A percentile compares a stretch with the other conserved stretches of the same genome.
These are phyloP conservation scores for Breviolum minutum DNA, from an alignment of 73 alveolate genomes.

Conservation along the genomic window DNA sequence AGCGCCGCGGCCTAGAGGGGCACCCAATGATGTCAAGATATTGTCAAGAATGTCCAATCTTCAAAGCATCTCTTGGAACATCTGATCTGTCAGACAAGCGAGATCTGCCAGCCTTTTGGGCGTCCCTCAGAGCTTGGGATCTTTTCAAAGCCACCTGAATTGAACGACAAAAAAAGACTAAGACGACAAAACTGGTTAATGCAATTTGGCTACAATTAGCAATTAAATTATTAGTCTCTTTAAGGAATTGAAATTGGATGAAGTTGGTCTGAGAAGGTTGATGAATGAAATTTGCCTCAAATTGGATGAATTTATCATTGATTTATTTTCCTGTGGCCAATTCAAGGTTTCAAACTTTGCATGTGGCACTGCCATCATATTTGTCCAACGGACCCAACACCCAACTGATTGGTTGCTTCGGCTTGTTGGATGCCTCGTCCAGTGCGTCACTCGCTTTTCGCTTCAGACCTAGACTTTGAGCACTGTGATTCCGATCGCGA, in stretches of 20 bases:
- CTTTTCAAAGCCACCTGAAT: constrained; percentile 16
- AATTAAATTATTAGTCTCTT: too few relatives aligned
- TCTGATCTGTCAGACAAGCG: neutral
- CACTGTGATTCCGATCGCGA: too few relatives aligned
- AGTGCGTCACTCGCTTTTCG: constrained; percentile 11
- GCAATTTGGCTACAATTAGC: neutral
- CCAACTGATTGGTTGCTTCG: too few relatives aligned
- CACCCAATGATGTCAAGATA: neutral
- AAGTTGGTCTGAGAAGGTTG: too few relatives aligned
- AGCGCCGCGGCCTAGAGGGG: constrained; percentile 53
- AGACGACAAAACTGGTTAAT: neutral
- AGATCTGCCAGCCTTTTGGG: neutral
- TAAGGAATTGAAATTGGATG: too few relatives aligned
- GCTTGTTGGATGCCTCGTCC: neutral
- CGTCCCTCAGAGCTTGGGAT: constrained; percentile 18
- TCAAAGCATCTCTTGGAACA: too few relatives aligned
- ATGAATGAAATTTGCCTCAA: too few relatives aligned
- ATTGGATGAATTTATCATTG: too few relatives aligned
- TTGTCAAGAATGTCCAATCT: neutral
- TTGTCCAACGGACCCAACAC: too few relatives aligned
- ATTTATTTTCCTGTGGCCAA: too few relatives aligned
- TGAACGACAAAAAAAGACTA: neutral
- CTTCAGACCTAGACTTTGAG: neutral
- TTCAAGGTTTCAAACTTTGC: too few relatives aligned
- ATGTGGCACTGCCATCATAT: too few relatives aligned